Evolutionary conservation across 1,139 yeast genomes (phyloP).

Genomic region (Sugiyamaella neomexicana): DNA sequence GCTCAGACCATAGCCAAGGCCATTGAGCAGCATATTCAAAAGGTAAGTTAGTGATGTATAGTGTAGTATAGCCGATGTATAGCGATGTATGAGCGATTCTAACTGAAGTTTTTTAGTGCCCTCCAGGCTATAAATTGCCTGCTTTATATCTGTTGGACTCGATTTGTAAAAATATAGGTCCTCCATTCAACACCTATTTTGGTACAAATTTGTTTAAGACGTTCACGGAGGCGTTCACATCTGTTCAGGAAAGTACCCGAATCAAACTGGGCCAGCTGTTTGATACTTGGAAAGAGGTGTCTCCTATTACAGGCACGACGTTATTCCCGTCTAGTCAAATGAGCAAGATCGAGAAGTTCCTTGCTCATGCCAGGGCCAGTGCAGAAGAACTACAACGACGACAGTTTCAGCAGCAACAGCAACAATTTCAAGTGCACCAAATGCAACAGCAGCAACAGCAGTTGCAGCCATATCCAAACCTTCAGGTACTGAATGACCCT

Average conservation of each 20-base stretch:
- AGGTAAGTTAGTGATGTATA: constrained; percentile 43
- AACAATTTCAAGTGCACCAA: constrained; percentile 31
- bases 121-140: constrained; percentile 81
- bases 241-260: constrained; percentile 74
- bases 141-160: constrained; percentile 86
- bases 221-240: constrained; percentile 73
- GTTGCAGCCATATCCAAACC: constrained; percentile 9
- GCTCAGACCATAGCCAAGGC: constrained; percentile 80
- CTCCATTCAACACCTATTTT: constrained; percentile 78
- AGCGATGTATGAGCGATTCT: background rate
- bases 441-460: constrained; percentile 22
- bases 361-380: constrained; percentile 55
- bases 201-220: constrained; percentile 65
- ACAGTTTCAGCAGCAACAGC: constrained; percentile 29
- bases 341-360: constrained; percentile 69
- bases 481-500: constrained; percentile 10
- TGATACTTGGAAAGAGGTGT: constrained; percentile 76
- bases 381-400: constrained; percentile 15
- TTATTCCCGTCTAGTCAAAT: constrained; percentile 73
- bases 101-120: constrained; percentile 40
- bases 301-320: constrained; percentile 63
- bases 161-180: constrained; percentile 87
- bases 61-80: background rate
- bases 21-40: constrained; percentile 61
- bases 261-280: constrained; percentile 72